Evolutionary conservation across 768 basidiomycete genomes (phyloP).

Genomic region (Calvatia gigantea): DNA sequence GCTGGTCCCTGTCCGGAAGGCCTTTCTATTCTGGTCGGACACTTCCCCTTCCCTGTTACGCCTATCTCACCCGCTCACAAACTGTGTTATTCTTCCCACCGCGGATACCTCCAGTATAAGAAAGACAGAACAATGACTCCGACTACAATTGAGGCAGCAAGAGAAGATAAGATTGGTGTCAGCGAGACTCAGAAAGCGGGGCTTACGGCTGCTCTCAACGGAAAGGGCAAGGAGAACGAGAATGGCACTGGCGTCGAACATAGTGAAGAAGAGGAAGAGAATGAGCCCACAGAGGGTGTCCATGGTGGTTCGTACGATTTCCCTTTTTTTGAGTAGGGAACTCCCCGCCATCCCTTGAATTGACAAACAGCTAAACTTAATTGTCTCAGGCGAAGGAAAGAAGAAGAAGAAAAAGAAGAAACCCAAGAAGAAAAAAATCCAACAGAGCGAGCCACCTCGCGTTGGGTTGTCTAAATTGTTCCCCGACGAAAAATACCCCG

Average conservation of each 20-base stretch:
- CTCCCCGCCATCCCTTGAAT: not conserved
- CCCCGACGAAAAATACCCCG: slow-evolving; percentile 81
- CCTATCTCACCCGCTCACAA: no score
- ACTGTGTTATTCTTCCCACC: not conserved
- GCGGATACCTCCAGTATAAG: not conserved
- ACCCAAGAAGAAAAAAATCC: slow-evolving; percentile 76
- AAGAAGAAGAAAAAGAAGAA: slow-evolving; percentile 96
- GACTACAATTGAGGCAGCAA: not conserved
- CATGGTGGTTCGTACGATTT: slow-evolving; percentile 15
- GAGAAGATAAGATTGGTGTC: not conserved
- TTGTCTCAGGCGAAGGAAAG: slow-evolving; percentile 46
- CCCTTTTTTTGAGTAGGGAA: not conserved
- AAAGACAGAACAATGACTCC: not conserved
- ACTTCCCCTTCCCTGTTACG: no score
- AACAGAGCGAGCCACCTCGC: slow-evolving; percentile 91
- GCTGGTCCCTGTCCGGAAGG: no score
- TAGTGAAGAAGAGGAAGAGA: slow-evolving; percentile 18
- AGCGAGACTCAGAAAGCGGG: slow-evolving; percentile 2
- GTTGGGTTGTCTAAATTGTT: slow-evolving; percentile 88
- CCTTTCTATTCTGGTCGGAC: no score
- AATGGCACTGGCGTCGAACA: slow-evolving; percentile 16
- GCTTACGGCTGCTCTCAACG: not conserved
- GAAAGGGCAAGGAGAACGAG: not conserved
- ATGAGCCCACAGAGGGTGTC: slow-evolving; percentile 20
- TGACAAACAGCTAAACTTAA: not conserved